These are phyloP conservation scores for Pseudopithomyces chartarum DNA, from an alignment of 2,329 filamentous ascomycete genomes.

Conservation along the genomic window DNA sequence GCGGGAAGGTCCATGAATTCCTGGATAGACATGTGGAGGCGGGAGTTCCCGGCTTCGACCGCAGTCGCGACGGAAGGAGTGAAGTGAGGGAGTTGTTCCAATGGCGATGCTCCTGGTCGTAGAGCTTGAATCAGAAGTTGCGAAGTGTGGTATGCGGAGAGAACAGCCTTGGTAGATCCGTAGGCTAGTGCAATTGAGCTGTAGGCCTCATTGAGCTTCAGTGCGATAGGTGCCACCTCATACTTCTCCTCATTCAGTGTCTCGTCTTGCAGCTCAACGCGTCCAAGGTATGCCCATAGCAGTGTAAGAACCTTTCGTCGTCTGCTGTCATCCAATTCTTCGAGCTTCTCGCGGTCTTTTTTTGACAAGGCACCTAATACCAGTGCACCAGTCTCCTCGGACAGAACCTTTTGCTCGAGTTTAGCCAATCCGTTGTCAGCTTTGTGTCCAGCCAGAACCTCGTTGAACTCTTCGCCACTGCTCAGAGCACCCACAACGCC, in stretches of 20 bases:
- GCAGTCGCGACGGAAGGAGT: constrained; percentile 66
- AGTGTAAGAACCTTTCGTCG: constrained; percentile 86
- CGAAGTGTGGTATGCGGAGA: constrained; percentile 79
- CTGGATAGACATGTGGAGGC: constrained; percentile 74
- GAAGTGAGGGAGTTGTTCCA: constrained; percentile 90
- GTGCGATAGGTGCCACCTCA: constrained; percentile 84
- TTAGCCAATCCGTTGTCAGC: constrained; percentile 81
- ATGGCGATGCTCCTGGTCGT: constrained; percentile 79
- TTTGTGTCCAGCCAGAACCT: constrained; percentile 75
- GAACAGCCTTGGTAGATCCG: constrained; percentile 78
- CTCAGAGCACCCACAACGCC: constrained; percentile 82
- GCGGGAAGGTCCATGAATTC: constrained; percentile 87
- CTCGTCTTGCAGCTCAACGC: constrained; percentile 80
- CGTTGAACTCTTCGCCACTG: constrained; percentile 82
- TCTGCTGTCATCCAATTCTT: constrained; percentile 77
- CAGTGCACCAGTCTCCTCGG: constrained; percentile 59
- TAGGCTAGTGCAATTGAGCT: constrained; percentile 86
- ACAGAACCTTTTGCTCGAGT: constrained; percentile 80
- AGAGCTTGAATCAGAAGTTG: constrained; percentile 92
- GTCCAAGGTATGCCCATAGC: constrained; percentile 93
- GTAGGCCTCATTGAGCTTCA: constrained; percentile 84
- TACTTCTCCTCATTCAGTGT: constrained; percentile 83
- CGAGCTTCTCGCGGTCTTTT: constrained; percentile 77
- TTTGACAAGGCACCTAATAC: constrained; percentile 65
- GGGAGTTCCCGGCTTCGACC: constrained; percentile 71